phyloP scores from a whole-genome alignment of 768 basidiomycete genomes.

The Polyporus arcularius region DNA sequence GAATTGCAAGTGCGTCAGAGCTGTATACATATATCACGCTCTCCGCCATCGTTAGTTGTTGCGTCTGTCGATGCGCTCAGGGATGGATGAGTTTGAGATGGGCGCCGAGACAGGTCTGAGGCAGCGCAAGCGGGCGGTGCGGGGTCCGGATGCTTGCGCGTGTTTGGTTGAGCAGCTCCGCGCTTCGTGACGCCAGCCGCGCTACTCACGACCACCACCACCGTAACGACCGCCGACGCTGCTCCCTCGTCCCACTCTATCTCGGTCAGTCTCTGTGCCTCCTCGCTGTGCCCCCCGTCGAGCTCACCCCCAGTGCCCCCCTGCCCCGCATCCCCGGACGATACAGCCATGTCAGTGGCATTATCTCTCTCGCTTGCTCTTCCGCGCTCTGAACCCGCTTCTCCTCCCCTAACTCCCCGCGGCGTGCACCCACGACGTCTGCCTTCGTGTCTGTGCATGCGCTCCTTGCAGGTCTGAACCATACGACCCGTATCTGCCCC shows the following conservation, averaged over 20 bases:
- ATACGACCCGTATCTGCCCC: constrained; percentile 97
- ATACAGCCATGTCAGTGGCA: constrained; percentile 24
- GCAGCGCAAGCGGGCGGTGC: constrained; percentile 9
- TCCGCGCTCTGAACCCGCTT: constrained; percentile 9
- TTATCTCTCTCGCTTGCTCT: constrained; percentile 11
- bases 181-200: constrained; percentile 21
- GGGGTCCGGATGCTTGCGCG: constrained; percentile 18
- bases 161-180: constrained; percentile 17
- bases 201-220: constrained; percentile 16
- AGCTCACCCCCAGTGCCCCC: constrained; percentile 5
- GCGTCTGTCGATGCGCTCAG: no score
- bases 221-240: constrained; percentile 20
- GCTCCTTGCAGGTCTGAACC: constrained; percentile 79
- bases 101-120: neutral
- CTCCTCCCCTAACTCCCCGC: neutral
- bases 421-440: neutral
- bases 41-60: no score
- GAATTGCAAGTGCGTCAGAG: no score
- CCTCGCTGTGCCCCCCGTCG: neutral
- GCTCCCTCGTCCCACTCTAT: constrained; percentile 6
- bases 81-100: neutral
- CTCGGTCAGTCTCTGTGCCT: constrained; percentile 15
- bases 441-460: neutral
- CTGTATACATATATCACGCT: no score
- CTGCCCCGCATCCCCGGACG: constrained; percentile 5